Evolutionary conservation across 2,329 filamentous ascomycete species (phyloP), one percentile per base, ranked within the genome.

Genomic region (Diaporthe citri): DNA sequence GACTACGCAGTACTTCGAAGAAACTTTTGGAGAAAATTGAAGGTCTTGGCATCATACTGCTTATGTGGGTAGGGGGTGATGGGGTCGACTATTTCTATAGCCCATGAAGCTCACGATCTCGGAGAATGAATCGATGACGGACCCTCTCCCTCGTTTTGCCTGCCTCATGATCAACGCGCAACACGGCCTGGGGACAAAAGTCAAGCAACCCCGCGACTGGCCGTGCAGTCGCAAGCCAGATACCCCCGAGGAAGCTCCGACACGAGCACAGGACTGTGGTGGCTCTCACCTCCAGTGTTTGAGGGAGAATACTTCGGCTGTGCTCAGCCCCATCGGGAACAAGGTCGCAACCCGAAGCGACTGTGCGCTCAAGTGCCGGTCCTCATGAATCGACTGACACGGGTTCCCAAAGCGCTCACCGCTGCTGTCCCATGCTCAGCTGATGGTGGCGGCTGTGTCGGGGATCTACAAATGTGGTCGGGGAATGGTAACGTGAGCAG

Each of bases 331-430:
- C 70, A 34, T 64, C 70, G 70, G 57, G 46, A 34, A 31, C 70
- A 64, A 31, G 46, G 46, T 72, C 31, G 36, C 36, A 43, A 41
- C 41, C 66, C 62, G 70, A 60, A 60, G 67, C 59, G 74, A 70
- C 64, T 60, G 72, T 72, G 64, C 57, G 67, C 57, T 28, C 34
- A 74, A 76, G 67, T 69, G 72, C 66, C 72, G 74, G 74, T 48
- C 67, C 41, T 52, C 34, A 51, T 46, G 55, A 56, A 70, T 43
- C 52, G 52, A 74, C 66, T 73, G 74, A 76, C 72, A 72, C 71
- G 71, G 69, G 56, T 76, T 74, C 39, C 59, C 74, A 55, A 74
- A 66, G 60, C 34, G 62, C 72, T 74, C 46, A 46, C 31, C 67
- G 52, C 36, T 55, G 59, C 25, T 52, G 22, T 51, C 55, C 57